Evolutionary conservation across 768 basidiomycete species (phyloP).

Genomic region (Suillus subluteus): DNA sequence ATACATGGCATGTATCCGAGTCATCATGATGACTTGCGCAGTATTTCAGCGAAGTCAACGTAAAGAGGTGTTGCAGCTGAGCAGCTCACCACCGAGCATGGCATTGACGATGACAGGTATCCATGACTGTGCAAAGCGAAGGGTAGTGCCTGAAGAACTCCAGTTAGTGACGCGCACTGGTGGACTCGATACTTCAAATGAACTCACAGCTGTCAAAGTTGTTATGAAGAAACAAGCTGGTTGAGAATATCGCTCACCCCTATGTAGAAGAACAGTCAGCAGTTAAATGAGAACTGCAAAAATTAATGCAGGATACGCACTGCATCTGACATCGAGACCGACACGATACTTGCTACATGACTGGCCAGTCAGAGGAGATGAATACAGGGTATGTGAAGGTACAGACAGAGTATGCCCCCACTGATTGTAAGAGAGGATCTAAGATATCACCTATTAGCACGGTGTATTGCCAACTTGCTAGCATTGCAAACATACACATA

Average conservation of each 20-base stretch:
- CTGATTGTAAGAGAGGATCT: background rate
- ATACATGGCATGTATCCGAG: background rate
- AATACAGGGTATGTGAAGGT: background rate
- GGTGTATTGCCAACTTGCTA: background rate
- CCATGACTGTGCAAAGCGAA: background rate
- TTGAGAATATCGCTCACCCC: background rate
- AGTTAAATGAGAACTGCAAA: background rate
- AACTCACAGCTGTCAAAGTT: background rate
- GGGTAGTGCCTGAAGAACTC: background rate
- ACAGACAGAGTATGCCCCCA: background rate
- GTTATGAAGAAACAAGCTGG: background rate
- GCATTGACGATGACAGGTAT: background rate
- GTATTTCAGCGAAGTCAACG: background rate
- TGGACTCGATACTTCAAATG: background rate
- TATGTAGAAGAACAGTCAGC: background rate
- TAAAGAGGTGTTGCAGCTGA: background rate
- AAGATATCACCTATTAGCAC: background rate
- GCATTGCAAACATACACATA: background rate
- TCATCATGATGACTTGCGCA: background rate
- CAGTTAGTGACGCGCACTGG: background rate
- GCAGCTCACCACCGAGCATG: background rate
- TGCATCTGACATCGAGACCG: background rate
- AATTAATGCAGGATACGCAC: background rate
- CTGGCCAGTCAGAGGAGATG: background rate
- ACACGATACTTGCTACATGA: background rate